These are phyloP conservation scores for Sclerotinia spermophila DNA, from an alignment of 2,329 filamentous ascomycete species.

Conservation along the genomic window DNA sequence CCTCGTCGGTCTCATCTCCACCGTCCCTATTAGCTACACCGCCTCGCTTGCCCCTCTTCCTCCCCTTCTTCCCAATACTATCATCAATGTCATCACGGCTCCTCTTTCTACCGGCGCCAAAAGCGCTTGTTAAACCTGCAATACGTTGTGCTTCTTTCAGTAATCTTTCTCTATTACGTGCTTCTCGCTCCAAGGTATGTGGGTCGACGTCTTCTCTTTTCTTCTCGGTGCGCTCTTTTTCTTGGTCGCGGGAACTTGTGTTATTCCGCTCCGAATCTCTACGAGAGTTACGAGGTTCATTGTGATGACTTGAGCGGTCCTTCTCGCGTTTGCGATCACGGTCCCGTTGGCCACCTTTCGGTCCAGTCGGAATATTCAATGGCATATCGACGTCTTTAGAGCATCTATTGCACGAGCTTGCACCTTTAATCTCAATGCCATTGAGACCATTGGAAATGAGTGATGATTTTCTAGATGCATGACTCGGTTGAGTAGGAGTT, in stretches of 20 bases:
- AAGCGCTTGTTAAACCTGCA: slow-evolving; percentile 47
- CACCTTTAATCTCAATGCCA: slow-evolving; percentile 37
- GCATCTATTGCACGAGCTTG: slow-evolving; percentile 30
- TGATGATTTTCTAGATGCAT: slow-evolving; percentile 25
- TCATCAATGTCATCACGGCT: slow-evolving; percentile 45
- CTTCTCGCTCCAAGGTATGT: slow-evolving; percentile 67
- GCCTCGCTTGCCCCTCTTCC: slow-evolving; percentile 41
- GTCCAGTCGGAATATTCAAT: slow-evolving; percentile 34
- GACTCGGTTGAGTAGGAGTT: slow-evolving; percentile 24
- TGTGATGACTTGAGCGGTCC: slow-evolving; percentile 30
- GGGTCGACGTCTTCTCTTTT: slow-evolving; percentile 31
- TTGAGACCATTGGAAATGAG: slow-evolving; percentile 25
- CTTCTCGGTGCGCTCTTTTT: slow-evolving; percentile 20
- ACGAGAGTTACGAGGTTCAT: slow-evolving; percentile 37
- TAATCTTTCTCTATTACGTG: slow-evolving; percentile 61
- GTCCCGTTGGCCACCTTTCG: slow-evolving; percentile 25
- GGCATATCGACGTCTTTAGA: slow-evolving; percentile 32
- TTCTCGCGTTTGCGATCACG: slow-evolving; percentile 26
- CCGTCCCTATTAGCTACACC: slow-evolving; percentile 27
- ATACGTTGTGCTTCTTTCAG: slow-evolving; percentile 66
- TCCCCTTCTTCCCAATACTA: slow-evolving; percentile 43
- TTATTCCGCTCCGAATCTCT: slow-evolving; percentile 37
- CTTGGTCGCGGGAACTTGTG: slow-evolving; percentile 12
- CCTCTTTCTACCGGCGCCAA: slow-evolving; percentile 39
- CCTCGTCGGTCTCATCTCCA: slow-evolving; percentile 35